Percentiles rank a stretch among this genome's conserved stretches.
phyloP scores from a whole-genome alignment of 148 eudicot genomes.

The Cornus suecica region DNA sequence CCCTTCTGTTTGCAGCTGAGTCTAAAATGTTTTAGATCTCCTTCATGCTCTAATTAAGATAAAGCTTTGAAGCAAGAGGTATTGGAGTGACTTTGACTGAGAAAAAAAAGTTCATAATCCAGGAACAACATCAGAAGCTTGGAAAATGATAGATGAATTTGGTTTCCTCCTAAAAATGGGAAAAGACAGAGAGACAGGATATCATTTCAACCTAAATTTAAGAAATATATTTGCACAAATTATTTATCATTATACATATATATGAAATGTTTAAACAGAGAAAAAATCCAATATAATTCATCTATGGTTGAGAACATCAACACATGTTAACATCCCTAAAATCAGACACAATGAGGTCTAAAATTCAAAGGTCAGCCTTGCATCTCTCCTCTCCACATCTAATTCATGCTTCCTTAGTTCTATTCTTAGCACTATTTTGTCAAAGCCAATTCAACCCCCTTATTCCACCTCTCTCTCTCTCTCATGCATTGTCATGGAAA shows the following conservation, averaged over 20 bases:
- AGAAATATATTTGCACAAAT: not conserved
- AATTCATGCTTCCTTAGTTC: not conserved
- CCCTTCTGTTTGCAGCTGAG: too few relatives aligned
- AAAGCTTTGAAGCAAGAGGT: too few relatives aligned
- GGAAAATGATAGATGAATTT: too few relatives aligned
- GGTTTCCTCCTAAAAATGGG: too few relatives aligned
- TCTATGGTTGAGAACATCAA: too few relatives aligned
- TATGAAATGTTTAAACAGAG: not conserved
- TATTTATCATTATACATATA: not conserved
- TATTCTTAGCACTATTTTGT: constrained; percentile 9
- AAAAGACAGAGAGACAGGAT: too few relatives aligned
- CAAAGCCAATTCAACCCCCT: not conserved
- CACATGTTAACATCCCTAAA: too few relatives aligned
- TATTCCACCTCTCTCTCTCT: not conserved
- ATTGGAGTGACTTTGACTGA: not conserved
- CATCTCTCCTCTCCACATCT: not conserved
- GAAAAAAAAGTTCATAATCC: too few relatives aligned
- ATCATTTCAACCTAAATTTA: too few relatives aligned
- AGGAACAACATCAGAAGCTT: too few relatives aligned
- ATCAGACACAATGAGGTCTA: not conserved
- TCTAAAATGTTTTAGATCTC: too few relatives aligned
- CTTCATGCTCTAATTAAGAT: too few relatives aligned
- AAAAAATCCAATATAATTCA: not conserved
- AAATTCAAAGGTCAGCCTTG: constrained; percentile 9
- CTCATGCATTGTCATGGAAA: not conserved